Percentiles rank a stretch among this genome's conserved stretches.
These are phyloP conservation scores for Paraleonurus japonicus DNA, from an alignment of 257 asterid species.

Conservation along the genomic window DNA sequence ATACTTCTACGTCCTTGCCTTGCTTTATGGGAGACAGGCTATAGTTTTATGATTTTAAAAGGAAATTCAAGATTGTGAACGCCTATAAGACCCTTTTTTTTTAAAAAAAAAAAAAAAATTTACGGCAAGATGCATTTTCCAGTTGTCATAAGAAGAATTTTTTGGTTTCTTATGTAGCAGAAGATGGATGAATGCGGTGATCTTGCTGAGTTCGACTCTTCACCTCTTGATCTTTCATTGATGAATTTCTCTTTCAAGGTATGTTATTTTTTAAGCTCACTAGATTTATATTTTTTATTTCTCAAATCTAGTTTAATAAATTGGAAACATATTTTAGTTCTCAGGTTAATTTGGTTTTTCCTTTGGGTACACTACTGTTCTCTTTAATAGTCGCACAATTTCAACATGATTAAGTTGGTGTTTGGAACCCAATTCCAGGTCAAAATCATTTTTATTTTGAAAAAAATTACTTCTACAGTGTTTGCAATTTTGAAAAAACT, in stretches of 20 bases:
- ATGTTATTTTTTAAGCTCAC: constrained; percentile 14
- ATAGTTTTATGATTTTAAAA: background rate
- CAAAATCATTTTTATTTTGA: too few species aligned
- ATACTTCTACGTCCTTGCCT: constrained; percentile 12
- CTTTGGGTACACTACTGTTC: too few species aligned
- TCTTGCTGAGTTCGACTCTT: constrained; percentile 70
- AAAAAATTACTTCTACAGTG: too few species aligned
- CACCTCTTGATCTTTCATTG: constrained; percentile 74
- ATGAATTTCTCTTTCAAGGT: constrained; percentile 96
- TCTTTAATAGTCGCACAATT: background rate
- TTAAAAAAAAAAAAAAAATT: too few species aligned
- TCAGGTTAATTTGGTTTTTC: constrained; percentile 2
- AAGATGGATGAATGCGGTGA: constrained; percentile 84
- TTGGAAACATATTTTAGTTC: background rate
- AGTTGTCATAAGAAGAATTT: constrained; percentile 14
- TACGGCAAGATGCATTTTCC: constrained; percentile 7
- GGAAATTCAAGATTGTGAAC: constrained; percentile 11
- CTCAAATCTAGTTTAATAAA: background rate
- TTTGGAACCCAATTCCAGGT: too few species aligned
- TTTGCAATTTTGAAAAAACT: too few species aligned
- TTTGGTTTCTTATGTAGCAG: constrained; percentile 41
- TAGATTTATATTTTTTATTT: background rate
- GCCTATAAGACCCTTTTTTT: background rate
- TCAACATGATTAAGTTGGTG: too few species aligned
- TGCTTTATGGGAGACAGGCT: constrained; percentile 13